A percentile compares a stretch with the other conserved stretches of the same genome.
These are phyloP conservation scores for Zopfochytrium polystomum DNA, from an alignment of 371 early-diverging fungal genomes.

Conservation along the genomic window DNA sequence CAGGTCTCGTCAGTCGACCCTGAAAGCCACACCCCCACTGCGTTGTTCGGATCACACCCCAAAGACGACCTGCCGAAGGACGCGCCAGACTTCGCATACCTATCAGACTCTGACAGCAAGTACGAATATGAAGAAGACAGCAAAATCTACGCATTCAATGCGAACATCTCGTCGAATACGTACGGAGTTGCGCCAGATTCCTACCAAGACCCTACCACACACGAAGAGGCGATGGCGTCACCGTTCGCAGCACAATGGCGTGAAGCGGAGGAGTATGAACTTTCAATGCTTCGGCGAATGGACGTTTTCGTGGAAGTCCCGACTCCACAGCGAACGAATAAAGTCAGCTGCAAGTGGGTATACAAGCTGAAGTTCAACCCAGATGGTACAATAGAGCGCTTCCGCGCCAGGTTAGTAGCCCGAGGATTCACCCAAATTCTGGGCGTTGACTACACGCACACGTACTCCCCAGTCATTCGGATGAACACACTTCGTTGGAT, in stretches of 20 bases:
- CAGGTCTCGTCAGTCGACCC: too few relatives aligned
- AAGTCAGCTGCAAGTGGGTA: conserved; percentile 38
- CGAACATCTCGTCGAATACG: too few relatives aligned
- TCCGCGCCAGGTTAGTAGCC: conserved; percentile 37
- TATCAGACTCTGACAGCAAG: too few relatives aligned
- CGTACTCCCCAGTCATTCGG: conserved; percentile 34
- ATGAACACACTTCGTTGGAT: conserved; percentile 12
- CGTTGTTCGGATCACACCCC: too few relatives aligned
- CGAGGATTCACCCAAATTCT: conserved; percentile 30
- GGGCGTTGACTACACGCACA: conserved; percentile 33
- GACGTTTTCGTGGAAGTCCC: conserved; percentile 4
- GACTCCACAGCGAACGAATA: neutral
- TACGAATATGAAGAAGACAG: too few relatives aligned
- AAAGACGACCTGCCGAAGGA: too few relatives aligned
- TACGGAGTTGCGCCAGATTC: too few relatives aligned
- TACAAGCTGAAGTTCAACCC: conserved; percentile 33
- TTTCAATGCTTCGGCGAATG: conserved; percentile 1
- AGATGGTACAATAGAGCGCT: conserved; percentile 29
- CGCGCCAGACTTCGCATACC: too few relatives aligned
- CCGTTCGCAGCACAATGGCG: neutral
- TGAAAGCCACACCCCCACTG: too few relatives aligned
- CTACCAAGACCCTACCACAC: neutral
- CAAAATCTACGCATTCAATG: too few relatives aligned
- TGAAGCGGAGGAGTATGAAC: conserved; percentile 7
- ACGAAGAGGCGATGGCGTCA: neutral